These are phyloP conservation scores for Zea luxurians DNA, from an alignment of 176 grass and related monocot species.

Conservation along the genomic window DNA sequence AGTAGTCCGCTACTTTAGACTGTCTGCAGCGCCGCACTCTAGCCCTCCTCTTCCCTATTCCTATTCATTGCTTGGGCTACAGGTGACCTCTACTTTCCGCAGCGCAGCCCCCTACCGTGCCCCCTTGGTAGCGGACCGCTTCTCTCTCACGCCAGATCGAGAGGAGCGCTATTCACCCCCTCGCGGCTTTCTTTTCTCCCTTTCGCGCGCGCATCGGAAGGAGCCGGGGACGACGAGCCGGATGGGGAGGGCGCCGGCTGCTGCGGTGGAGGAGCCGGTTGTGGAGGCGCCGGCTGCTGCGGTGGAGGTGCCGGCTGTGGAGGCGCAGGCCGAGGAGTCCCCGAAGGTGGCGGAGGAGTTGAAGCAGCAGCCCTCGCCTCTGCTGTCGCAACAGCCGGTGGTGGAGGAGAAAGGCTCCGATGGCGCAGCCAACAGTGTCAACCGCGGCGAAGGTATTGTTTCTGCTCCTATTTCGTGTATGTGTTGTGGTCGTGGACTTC, in stretches of 20 bases:
- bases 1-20: too few species aligned
- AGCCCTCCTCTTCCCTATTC: too few species aligned
- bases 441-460: slow-evolving; percentile 56
- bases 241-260: slow-evolving; percentile 28
- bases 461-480: not conserved
- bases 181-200: too few species aligned
- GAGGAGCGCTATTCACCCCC: too few species aligned
- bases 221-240: slow-evolving; percentile 22
- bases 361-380: slow-evolving; percentile 38
- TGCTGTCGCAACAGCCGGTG: not conserved
- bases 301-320: too few species aligned
- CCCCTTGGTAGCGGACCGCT: too few species aligned
- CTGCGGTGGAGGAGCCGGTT: not conserved
- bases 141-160: too few species aligned
- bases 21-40: too few species aligned
- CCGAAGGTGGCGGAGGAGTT: slow-evolving; percentile 48
- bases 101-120: too few species aligned
- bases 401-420: slow-evolving; percentile 31
- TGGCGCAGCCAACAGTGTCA: slow-evolving; percentile 19
- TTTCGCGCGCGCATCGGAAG: slow-evolving; percentile 23
- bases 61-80: too few species aligned
- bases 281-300: too few species aligned
- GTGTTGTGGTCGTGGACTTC: not conserved
- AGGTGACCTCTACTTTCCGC: too few species aligned
- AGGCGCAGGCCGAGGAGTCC: slow-evolving; percentile 27